phyloP scores from a whole-genome alignment of 805 yeast species.

The Torulaspora gathmanii region DNA sequence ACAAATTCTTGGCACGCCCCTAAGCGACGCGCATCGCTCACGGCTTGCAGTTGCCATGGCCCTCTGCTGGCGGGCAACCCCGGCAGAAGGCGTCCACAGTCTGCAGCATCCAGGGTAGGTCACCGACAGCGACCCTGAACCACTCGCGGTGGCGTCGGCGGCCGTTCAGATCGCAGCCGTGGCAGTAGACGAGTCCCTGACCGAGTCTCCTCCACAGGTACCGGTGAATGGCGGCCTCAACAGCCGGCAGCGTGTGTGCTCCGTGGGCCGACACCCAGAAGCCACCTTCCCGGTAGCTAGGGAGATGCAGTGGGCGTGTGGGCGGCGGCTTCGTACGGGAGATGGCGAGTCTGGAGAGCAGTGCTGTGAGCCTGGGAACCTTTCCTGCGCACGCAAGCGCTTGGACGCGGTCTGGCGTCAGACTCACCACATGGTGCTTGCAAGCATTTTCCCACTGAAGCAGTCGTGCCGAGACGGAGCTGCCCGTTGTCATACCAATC shows the following conservation, averaged over 20 bases:
- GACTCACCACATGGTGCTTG: conserved; percentile 25
- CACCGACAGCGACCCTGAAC: conserved; percentile 26
- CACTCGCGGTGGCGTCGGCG: conserved; percentile 29
- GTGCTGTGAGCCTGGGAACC: not conserved
- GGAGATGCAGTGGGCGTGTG: not conserved
- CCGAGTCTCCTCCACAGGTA: conserved; percentile 31
- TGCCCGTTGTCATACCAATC: conserved; percentile 32
- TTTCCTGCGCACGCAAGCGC: not conserved
- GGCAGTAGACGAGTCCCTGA: conserved; percentile 28
- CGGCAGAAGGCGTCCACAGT: conserved; percentile 8
- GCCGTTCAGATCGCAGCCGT: conserved; percentile 26
- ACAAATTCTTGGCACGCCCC: not conserved
- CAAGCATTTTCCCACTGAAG: conserved; percentile 30
- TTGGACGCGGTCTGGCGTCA: conserved; percentile 26
- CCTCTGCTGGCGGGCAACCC: not conserved
- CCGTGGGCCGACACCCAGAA: conserved; percentile 22
- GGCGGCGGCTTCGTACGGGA: too few species aligned
- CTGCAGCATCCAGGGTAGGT: conserved; percentile 15
- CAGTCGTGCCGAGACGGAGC: conserved; percentile 24
- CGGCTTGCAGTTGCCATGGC: not conserved
- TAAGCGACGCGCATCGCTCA: not conserved
- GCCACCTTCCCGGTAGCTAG: conserved; percentile 26
- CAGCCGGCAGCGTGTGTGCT: conserved; percentile 12
- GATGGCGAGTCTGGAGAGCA: too few species aligned
- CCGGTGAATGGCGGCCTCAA: conserved; percentile 26